Evolutionary conservation across 306 rosid species (phyloP).

Genomic region (Ceratonia siliqua): DNA sequence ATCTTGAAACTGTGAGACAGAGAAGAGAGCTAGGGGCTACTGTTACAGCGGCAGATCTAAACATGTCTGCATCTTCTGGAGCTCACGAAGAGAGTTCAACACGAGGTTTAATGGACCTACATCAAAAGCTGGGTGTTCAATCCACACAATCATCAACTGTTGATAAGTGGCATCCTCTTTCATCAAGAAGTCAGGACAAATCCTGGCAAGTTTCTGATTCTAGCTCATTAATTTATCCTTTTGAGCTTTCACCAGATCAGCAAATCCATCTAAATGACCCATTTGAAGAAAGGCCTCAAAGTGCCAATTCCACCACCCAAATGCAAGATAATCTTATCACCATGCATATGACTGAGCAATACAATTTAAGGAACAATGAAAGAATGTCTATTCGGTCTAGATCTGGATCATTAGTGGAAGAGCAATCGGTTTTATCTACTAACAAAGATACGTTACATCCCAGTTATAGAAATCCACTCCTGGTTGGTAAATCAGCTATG

Average conservation of each 20-base stretch:
- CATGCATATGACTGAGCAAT: slow-evolving; percentile 46
- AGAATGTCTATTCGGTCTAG: slow-evolving; percentile 51
- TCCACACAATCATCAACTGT: slow-evolving; percentile 39
- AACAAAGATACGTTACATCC: slow-evolving; percentile 47
- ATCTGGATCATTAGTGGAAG: slow-evolving; percentile 53
- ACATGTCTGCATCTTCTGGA: slow-evolving; percentile 47
- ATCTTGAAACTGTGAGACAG: slow-evolving; percentile 52
- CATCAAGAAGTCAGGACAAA: slow-evolving; percentile 50
- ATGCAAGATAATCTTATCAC: slow-evolving; percentile 49
- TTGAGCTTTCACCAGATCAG: slow-evolving; percentile 53
- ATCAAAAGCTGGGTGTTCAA: slow-evolving; percentile 51
- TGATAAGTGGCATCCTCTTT: slow-evolving; percentile 58
- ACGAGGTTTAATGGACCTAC: slow-evolving; percentile 51
- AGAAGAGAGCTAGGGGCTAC: slow-evolving; percentile 47
- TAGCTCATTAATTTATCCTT: slow-evolving; percentile 47
- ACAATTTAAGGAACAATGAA: slow-evolving; percentile 42
- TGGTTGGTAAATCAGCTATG: slow-evolving; percentile 49
- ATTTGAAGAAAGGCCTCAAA: slow-evolving; percentile 43
- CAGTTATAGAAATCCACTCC: slow-evolving; percentile 49
- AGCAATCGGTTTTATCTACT: slow-evolving; percentile 42
- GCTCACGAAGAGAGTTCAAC: slow-evolving; percentile 52
- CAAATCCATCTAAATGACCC: slow-evolving; percentile 47
- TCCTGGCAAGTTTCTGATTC: slow-evolving; percentile 49
- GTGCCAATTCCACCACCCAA: slow-evolving; percentile 41
- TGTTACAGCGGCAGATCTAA: slow-evolving; percentile 42